Evolutionary conservation across 1,139 yeast genomes (phyloP), one percentile per base, ranked within the genome.

Genomic region (Debaryomycetaceae sp.): DNA sequence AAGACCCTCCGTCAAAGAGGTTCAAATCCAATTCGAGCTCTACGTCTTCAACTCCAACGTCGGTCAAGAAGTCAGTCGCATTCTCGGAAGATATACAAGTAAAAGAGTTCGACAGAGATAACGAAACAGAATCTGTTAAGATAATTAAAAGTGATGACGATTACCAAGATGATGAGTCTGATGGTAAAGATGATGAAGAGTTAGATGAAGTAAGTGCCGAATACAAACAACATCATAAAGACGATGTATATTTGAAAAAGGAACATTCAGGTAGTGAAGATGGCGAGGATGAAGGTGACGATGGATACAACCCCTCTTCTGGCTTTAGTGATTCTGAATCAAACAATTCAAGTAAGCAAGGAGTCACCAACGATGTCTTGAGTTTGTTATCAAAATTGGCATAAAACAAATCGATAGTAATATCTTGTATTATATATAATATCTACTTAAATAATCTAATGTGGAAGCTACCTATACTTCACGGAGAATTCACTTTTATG

Each of bases 31-130:
- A 49, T 39, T 51, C 62, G 1, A 58, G 63, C 3, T 63, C 65
- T 9, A 65, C 66, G 4, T 60, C 56, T 11, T 59, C 66, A 0
- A 61, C 69, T 5, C 69, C 69, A 2, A 42, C 37, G 23, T 54
- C 66, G 2, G 49, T 58, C 6, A 55, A 56, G 39, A 74, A 73
- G 46, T 53, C 70, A 22, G 79, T 74, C 7, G 78, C 78, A 13
- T 74, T 74, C 49, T 66, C 76, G 0, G 77, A 73, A 42, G 71
- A 72, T 43, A 61, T 74, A n/a, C 73, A 72, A 50, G 66, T 74
- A 22, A 72, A 73, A 49, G 79, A 74, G 49, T 73, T 59, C 44
- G 72, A 68, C 37, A 53, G 68, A 13, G 77, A 72, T 44, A 74
- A 69, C 38, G 59, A 60, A 34, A 55, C 62, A 1, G 63, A 59